Evolutionary conservation across 495 filamentous ascomycete genomes (phyloP), one percentile per base, ranked within the genome.

Genomic region (Letharia lupina): DNA sequence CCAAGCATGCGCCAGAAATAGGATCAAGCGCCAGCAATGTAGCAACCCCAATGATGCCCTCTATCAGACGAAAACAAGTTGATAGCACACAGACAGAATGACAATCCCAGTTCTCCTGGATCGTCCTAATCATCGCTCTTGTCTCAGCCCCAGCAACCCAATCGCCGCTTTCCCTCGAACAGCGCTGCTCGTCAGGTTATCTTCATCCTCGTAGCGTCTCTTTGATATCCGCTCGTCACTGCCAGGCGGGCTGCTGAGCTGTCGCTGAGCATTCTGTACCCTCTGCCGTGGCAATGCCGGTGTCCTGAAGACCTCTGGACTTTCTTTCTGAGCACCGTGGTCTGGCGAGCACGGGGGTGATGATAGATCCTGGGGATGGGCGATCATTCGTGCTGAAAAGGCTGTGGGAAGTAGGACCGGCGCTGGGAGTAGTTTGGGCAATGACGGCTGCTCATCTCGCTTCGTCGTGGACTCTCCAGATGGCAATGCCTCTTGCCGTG

Each of bases 101-200:
- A 33, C 28, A 35, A 1, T 1, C 33, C 33, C 2, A 33, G 4
- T 20, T 28, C 6, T 13, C 57, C 7, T 28, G 16, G 1, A n/a
- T 28, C 6, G 52, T 20, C 52, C 33, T 23, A 15, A 37, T 63
- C 69, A 66, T 41, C 64, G 64, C 40, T 69, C 56, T 37, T 66
- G 54, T 28, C 59, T 65, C 40, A 72, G 54, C 9, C 62, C 70
- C 15, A 72, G 56, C 6, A 72, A 58, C 37, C 67, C 67, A 35
- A 58, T 70, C 13, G 70, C 70, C 33, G 70, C 70, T 44, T 67
- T 61, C 3, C 68, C 70, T 39, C 68, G 63, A 44, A 70, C 67
- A n/a, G 69, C 67, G 66, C 70, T 72, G n/a, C 69, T 72, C 6
- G 69, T 70, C 69, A 72, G 23, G 60, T 42, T 28, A n/a, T 60